phyloP scores from a whole-genome alignment of 1,139 yeast species.

The Sugiyamaella paludigena region DNA sequence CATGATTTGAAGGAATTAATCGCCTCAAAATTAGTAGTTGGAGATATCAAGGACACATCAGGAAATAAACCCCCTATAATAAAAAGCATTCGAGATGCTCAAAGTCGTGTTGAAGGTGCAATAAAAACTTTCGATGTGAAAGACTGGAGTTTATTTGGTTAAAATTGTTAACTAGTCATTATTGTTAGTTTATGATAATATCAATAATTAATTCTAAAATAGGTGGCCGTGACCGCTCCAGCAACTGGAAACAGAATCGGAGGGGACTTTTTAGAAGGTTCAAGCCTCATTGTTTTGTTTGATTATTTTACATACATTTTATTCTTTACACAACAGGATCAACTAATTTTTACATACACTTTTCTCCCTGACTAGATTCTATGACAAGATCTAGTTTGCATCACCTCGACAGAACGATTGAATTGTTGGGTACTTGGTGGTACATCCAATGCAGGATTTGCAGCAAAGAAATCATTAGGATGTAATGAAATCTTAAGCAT shows the following conservation, averaged over 20 bases:
- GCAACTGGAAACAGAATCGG: no score
- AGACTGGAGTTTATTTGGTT: constrained; percentile 9
- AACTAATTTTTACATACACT: no score
- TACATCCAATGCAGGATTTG: constrained; percentile 78
- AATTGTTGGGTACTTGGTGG: constrained; percentile 71
- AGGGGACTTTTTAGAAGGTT: no score
- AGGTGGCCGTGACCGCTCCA: no score
- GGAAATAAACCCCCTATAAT: not conserved
- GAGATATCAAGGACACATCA: no score
- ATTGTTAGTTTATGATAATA: no score
- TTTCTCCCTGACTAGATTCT: constrained; percentile 14
- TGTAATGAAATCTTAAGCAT: constrained; percentile 58
- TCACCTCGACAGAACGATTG: constrained; percentile 62
- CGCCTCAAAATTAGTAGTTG: no score
- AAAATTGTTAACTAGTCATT: not conserved
- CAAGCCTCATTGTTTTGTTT: no score
- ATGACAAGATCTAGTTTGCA: constrained; percentile 38
- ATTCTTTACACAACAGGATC: no score
- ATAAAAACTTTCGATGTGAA: constrained; percentile 3
- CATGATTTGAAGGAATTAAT: constrained; percentile 3
- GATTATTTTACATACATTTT: no score
- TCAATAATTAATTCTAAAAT: no score
- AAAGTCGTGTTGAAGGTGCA: constrained; percentile 3
- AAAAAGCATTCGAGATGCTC: constrained; percentile 4
- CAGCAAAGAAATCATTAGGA: constrained; percentile 77